phyloP scores from a whole-genome alignment of 306 rosid species.

The Prunus persica region DNA sequence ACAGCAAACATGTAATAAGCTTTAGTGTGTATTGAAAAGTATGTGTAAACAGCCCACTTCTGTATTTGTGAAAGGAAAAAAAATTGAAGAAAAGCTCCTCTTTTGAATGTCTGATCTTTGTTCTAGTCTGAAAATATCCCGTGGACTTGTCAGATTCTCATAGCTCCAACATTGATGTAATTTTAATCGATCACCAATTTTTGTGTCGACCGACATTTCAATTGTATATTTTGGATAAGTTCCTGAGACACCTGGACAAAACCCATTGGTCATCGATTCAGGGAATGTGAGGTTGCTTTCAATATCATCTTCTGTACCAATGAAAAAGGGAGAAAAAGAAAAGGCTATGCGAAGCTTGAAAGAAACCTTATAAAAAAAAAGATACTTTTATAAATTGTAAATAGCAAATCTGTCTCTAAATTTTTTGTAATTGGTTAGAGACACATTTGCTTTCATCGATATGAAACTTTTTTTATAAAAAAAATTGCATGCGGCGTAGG shows the following conservation, averaged over 20 bases:
- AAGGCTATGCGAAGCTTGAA: neutral
- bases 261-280: neutral
- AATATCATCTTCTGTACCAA: too few species aligned
- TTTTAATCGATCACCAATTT: neutral
- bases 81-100: neutral
- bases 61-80: constrained; percentile 12
- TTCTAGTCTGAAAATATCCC: too few species aligned
- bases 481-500: too few species aligned
- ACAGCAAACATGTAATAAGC: constrained; percentile 66
- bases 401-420: too few species aligned
- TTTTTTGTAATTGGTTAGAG: neutral
- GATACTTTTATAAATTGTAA: too few species aligned
- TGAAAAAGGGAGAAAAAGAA: too few species aligned
- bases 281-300: neutral
- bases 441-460: too few species aligned
- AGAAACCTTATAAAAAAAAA: too few species aligned
- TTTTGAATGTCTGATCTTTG: constrained; percentile 21
- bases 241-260: neutral
- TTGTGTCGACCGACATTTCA: neutral
- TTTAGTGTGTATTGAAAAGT: constrained; percentile 21
- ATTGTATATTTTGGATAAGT: neutral
- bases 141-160: too few species aligned
- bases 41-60: constrained; percentile 28
- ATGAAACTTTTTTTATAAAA: too few species aligned
- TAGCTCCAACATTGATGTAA: neutral